These are phyloP conservation scores for Telopea speciosissima DNA, from an alignment of 177 flowering plant genomes.

Conservation along the genomic window DNA sequence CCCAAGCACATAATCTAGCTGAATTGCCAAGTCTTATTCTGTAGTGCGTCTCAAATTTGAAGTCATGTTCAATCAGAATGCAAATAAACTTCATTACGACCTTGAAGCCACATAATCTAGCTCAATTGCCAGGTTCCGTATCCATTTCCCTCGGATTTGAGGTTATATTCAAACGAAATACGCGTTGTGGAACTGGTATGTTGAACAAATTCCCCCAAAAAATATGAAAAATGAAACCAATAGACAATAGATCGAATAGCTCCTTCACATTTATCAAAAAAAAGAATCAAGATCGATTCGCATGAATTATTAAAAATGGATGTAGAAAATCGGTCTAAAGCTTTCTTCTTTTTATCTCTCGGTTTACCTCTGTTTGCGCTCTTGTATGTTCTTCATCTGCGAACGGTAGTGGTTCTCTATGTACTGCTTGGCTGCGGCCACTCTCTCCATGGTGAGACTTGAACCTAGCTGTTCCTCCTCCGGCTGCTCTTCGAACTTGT, in stretches of 20 bases:
- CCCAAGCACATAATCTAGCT: background rate
- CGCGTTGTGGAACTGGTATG: background rate
- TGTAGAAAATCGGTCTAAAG: background rate
- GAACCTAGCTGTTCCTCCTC: slow-evolving; percentile 69
- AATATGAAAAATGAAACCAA: background rate
- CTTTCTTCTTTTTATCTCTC: background rate
- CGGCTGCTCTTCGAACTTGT: slow-evolving; percentile 20
- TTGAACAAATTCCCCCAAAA: background rate
- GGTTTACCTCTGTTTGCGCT: slow-evolving; percentile 66
- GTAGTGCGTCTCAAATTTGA: background rate
- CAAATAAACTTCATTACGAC: too few species aligned
- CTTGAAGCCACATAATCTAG: too few species aligned
- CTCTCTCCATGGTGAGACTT: slow-evolving; percentile 87
- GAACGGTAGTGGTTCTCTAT: slow-evolving; percentile 89
- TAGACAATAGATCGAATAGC: background rate
- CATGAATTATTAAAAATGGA: background rate
- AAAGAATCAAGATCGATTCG: background rate
- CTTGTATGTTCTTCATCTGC: slow-evolving; percentile 89
- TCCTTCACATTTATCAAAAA: background rate
- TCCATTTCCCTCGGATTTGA: background rate
- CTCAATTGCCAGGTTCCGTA: too few species aligned
- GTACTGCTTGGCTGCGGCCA: slow-evolving; percentile 88
- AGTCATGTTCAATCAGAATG: background rate
- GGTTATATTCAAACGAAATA: background rate
- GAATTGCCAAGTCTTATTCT: background rate